Evolutionary conservation across 1,284 basidiomycete genomes (phyloP).

Genomic region (Irpex rosettiformis): DNA sequence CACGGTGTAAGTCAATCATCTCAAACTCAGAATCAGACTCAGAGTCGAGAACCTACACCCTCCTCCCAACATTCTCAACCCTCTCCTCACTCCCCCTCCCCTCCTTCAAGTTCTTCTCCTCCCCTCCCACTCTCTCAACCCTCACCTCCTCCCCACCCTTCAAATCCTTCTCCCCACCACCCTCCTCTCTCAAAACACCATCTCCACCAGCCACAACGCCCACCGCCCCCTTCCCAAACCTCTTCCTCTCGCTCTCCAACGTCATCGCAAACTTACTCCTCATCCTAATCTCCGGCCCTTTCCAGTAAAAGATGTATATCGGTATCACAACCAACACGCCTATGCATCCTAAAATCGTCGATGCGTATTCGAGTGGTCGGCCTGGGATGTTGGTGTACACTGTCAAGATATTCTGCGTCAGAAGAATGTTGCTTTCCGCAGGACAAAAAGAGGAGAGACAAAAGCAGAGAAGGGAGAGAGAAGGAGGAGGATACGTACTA

Average conservation of each 20-base stretch:
- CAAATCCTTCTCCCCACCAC: not conserved
- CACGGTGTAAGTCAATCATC: no score
- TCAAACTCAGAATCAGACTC: no score
- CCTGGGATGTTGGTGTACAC: not conserved
- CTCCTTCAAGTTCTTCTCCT: not conserved
- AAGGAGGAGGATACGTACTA: not conserved
- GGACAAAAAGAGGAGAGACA: not conserved
- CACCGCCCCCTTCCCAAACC: not conserved
- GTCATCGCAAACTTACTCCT: not conserved
- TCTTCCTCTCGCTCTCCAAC: not conserved
- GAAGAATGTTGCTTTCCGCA: not conserved
- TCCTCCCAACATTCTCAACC: not conserved
- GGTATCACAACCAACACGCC: not conserved
- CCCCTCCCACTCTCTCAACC: not conserved
- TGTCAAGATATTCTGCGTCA: not conserved
- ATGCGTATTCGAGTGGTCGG: not conserved
- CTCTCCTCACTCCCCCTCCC: not conserved
- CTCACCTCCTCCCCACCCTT: not conserved
- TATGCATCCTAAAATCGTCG: not conserved
- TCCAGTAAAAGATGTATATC: not conserved
- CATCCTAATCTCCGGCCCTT: not conserved
- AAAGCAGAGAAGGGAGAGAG: not conserved
- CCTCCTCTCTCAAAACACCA: not conserved
- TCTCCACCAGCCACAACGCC: not conserved
- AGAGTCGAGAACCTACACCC: no score